Base-by-base conservation (phyloP, 2,329 filamentous ascomycete species). In the Fusarium illudens region DNA sequence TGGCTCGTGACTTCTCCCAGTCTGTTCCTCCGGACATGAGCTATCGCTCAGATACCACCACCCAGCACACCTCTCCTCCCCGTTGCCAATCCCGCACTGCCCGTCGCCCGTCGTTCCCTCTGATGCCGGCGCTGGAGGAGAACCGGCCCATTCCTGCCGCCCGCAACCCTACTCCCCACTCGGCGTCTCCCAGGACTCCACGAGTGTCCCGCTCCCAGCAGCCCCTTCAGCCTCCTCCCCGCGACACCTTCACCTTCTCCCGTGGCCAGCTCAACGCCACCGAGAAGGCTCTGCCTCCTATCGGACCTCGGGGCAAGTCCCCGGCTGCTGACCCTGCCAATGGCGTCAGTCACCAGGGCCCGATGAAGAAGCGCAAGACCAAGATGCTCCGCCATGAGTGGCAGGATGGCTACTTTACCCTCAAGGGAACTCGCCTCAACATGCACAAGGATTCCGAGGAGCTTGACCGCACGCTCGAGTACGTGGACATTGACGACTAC, bases 11-110 rank as follows among this genome's bases (percentile, higher is more conserved):
- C 74, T 83, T 85, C 48, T 97, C 93, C 25, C 93, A 97, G 78
- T 97, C 94, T 6, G 95, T 97, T 0, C 95, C 95, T 42, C 95
- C 95, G 7, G 90, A 97, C 80, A 97, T 97, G 94, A 90, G 89
- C 76, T 97, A 91, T 82, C 87, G 89, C 30, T 77, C 82, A 39
- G 74, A 77, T 63, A 27, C 9, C 39, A 8, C 22, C 39, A 75
- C 61, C 73, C 77, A 64, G 72, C 66, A 76, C 68, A 70, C 71
- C 60, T 75, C 78, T 25, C 77, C 79, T 32, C 78, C 78, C 32
- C 83, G 85, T 25, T 84, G 83, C 39, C 81, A 84, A 68, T 88
- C 86, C 48, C 85, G 86, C 54, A 80, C 85, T 56, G 81, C 76
- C 42, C 86, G 90, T 55, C 87, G 90, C 3, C 90, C 91, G 0